phyloP scores from a whole-genome alignment of 495 filamentous ascomycete species.

The Penicillium maclennaniae region DNA sequence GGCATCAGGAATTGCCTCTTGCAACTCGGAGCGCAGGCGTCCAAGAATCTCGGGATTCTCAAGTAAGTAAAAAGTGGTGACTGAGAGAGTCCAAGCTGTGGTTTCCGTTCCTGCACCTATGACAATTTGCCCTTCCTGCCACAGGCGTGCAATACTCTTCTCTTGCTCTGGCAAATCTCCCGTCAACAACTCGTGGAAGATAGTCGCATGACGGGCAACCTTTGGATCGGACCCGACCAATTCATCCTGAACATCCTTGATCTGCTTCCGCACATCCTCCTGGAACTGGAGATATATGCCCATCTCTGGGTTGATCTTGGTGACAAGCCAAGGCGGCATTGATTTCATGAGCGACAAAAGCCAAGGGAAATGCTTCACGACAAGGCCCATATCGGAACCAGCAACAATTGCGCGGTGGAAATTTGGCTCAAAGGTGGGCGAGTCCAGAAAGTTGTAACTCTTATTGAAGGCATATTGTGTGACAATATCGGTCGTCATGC shows the following conservation, averaged over 20 bases:
- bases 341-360: slow-evolving; percentile 20
- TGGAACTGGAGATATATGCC: slow-evolving; percentile 18
- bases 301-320: slow-evolving; percentile 24
- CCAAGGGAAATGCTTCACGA: slow-evolving; percentile 28
- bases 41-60: slow-evolving; percentile 28
- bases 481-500: slow-evolving; percentile 40
- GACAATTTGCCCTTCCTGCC: slow-evolving; percentile 40
- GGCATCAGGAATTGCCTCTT: slow-evolving; percentile 15
- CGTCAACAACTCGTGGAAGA: slow-evolving; percentile 42
- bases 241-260: slow-evolving; percentile 14
- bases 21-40: slow-evolving; percentile 29
- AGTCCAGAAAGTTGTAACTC: slow-evolving; percentile 31
- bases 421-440: slow-evolving; percentile 28
- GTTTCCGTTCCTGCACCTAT: slow-evolving; percentile 48
- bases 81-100: slow-evolving; percentile 35
- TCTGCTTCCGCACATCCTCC: slow-evolving; percentile 12
- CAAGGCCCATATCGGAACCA: slow-evolving; percentile 19
- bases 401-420: slow-evolving; percentile 29
- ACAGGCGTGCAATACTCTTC: slow-evolving; percentile 28
- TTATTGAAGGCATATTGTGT: slow-evolving; percentile 35
- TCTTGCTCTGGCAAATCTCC: slow-evolving; percentile 39
- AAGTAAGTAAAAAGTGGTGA: slow-evolving; percentile 40
- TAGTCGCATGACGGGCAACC: slow-evolving; percentile 20
- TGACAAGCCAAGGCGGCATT: slow-evolving; percentile 20
- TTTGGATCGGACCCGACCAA: background rate